Percentiles rank a stretch among this genome's conserved stretches.
Conservation (phyloP, 371 early-diverging fungal genomes). For the Mortierella sp. region DNA sequence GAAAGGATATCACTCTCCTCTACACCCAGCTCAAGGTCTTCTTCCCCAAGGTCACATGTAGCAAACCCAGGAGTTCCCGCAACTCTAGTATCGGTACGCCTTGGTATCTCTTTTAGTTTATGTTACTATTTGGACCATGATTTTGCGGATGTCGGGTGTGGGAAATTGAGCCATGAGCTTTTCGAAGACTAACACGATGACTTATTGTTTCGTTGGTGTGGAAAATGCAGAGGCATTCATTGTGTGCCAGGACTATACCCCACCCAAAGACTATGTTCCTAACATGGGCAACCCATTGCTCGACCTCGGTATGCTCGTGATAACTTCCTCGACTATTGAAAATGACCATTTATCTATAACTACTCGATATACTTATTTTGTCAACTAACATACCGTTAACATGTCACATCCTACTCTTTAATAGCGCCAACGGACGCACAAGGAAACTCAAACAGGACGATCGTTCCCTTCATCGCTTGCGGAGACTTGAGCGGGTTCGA, state of each 20-base stretch:
- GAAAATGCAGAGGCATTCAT: slow-evolving; percentile 86
- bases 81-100: slow-evolving; percentile 86
- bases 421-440: slow-evolving; percentile 69
- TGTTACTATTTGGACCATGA: background rate
- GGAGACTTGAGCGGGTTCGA: slow-evolving; percentile 90
- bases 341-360: too few relatives aligned
- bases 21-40: slow-evolving; percentile 94
- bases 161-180: background rate
- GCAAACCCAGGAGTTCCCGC: slow-evolving; percentile 97
- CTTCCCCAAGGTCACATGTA: slow-evolving; percentile 89
- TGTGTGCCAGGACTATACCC: slow-evolving; percentile 91
- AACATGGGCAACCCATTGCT: slow-evolving; percentile 92
- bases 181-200: background rate
- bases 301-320: slow-evolving; percentile 70
- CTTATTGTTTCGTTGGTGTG: background rate
- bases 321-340: too few relatives aligned
- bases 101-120: too few relatives aligned
- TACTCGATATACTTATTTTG: too few relatives aligned
- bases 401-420: background rate
- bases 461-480: slow-evolving; percentile 94
- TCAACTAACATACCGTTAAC: too few relatives aligned
- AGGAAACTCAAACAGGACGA: slow-evolving; percentile 79
- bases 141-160: too few relatives aligned
- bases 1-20: slow-evolving; percentile 91
- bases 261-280: slow-evolving; percentile 87